Evolutionary conservation across 1,284 basidiomycete species (phyloP).

Genomic region (Thelephora terrestris): DNA sequence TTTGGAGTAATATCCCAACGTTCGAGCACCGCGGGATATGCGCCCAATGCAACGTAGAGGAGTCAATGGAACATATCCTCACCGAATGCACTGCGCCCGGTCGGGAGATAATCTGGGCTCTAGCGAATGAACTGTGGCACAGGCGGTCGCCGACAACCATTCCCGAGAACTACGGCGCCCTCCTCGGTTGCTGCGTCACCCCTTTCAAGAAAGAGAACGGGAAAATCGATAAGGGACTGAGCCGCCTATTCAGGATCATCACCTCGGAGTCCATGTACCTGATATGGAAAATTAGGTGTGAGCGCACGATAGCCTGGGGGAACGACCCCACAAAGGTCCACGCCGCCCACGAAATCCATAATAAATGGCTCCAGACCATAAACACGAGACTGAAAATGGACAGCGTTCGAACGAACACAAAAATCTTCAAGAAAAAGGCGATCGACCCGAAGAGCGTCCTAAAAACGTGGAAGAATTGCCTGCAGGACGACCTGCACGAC

Average conservation of each 20-base stretch:
- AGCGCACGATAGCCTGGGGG: constrained; percentile 13
- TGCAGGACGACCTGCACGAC: no score
- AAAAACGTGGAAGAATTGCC: constrained; percentile 6
- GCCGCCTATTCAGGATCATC: constrained; percentile 19
- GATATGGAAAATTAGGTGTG: constrained; percentile 22
- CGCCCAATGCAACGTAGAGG: constrained; percentile 14
- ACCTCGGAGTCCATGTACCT: constrained; percentile 20
- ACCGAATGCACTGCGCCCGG: constrained; percentile 17
- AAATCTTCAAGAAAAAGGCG: no score
- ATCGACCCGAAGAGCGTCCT: no score
- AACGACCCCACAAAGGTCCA: neutral
- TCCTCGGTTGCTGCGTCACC: no score
- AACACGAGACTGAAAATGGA: no score
- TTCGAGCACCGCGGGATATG: constrained; percentile 19
- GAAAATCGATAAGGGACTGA: neutral
- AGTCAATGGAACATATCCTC: no score
- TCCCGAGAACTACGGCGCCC: constrained; percentile 10
- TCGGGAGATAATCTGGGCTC: constrained; percentile 16
- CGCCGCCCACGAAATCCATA: constrained; percentile 2
- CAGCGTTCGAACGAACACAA: no score
- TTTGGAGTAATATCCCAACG: constrained; percentile 20
- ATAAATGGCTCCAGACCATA: constrained; percentile 6
- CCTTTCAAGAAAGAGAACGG: no score
- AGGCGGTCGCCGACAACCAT: constrained; percentile 2
- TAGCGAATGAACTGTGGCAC: no score